A percentile compares a stretch with the other conserved stretches of the same genome.
These are phyloP conservation scores for Xylariomycetidae sp. DNA, from an alignment of 2,329 filamentous ascomycete genomes.

Conservation along the genomic window DNA sequence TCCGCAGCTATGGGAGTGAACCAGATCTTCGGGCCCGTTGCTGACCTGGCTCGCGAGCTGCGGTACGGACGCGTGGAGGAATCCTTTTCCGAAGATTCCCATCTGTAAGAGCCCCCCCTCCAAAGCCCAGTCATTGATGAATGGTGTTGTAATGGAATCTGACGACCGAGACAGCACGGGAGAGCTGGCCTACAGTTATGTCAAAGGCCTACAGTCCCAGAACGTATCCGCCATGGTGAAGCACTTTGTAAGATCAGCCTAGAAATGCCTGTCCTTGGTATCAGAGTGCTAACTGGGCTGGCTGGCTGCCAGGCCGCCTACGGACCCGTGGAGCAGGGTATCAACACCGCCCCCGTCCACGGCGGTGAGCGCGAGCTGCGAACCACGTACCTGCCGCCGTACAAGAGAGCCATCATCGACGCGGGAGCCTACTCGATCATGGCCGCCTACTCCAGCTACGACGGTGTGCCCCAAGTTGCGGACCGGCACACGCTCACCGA, in stretches of 20 bases:
- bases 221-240: constrained; percentile 69
- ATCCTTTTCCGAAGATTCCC: constrained; percentile 64
- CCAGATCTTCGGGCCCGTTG: constrained; percentile 66
- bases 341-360: constrained; percentile 59
- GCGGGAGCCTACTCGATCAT: constrained; percentile 63
- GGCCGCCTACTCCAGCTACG: constrained; percentile 70
- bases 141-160: constrained; percentile 5
- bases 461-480: constrained; percentile 62
- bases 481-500: constrained; percentile 61
- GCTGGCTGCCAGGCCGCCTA: constrained; percentile 45
- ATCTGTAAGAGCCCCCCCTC: no score
- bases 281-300: no score
- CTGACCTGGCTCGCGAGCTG: constrained; percentile 64
- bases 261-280: constrained; percentile 4
- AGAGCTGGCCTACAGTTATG: constrained; percentile 56
- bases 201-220: constrained; percentile 53
- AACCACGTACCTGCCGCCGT: constrained; percentile 51
- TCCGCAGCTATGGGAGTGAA: constrained; percentile 62
- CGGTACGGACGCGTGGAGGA: constrained; percentile 70
- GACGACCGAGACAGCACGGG: constrained; percentile 39
- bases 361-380: constrained; percentile 48
- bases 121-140: neutral
- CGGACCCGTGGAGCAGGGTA: constrained; percentile 62
- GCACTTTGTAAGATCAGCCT: constrained; percentile 51
- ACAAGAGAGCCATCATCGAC: constrained; percentile 66